Percentiles rank a stretch among this genome's conserved stretches.
Conservation (phyloP, 2,329 filamentous ascomycete genomes). For the Monilinia fructicola region DNA sequence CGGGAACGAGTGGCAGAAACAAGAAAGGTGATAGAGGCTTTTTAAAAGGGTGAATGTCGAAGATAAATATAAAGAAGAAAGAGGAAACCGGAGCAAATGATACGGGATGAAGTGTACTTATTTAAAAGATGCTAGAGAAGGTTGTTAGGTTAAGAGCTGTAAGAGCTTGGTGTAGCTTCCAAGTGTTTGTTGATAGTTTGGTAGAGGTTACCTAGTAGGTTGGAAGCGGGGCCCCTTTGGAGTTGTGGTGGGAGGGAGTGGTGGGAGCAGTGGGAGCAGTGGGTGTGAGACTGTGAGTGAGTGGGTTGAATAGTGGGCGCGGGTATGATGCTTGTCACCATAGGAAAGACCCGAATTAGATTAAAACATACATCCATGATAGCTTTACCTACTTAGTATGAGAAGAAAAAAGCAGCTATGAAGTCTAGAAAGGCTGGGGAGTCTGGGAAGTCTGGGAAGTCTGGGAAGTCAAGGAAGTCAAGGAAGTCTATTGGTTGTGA, state of each 20-base stretch:
- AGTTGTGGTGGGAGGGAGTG: not conserved
- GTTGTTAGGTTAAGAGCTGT: not conserved
- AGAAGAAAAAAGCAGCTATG: not conserved
- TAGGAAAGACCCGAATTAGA: constrained; percentile 14
- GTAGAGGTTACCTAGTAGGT: constrained; percentile 20
- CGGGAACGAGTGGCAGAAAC: not conserved
- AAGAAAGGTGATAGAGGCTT: not conserved
- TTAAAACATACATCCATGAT: not conserved
- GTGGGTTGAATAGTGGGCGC: constrained; percentile 8
- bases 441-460: not conserved
- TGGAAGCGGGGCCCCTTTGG: constrained; percentile 21
- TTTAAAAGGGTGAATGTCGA: not conserved
- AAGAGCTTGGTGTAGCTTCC: constrained; percentile 4
- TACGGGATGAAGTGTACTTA: not conserved
- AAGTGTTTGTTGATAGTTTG: constrained; percentile 19
- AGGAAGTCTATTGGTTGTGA: not conserved
- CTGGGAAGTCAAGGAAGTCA: not conserved
- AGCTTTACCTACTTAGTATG: not conserved
- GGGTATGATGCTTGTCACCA: constrained; percentile 9
- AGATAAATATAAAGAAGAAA: not conserved
- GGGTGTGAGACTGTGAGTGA: not conserved
- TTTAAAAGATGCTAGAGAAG: constrained; percentile 7
- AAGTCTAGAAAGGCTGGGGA: not conserved
- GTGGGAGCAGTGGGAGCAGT: no score
- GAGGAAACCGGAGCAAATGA: not conserved